A percentile compares a stretch with the other conserved stretches of the same genome.
These are phyloP conservation scores for Oryza australiensis DNA, from an alignment of 176 grass and related monocot species.

Conservation along the genomic window DNA sequence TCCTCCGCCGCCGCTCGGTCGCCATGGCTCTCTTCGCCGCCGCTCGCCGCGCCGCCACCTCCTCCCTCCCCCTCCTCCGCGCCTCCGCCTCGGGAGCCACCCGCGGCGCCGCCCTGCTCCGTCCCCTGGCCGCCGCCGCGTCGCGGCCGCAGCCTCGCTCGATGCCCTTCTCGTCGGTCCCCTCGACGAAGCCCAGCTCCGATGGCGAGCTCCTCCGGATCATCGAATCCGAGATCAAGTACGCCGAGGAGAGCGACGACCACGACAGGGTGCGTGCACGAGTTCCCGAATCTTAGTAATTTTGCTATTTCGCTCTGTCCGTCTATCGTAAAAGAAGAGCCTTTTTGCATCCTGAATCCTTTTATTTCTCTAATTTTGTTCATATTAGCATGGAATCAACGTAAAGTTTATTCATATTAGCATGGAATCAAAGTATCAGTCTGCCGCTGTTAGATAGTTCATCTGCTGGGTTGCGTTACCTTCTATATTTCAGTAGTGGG, in stretches of 20 bases:
- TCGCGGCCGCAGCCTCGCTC: neutral
- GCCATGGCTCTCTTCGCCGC: constrained; percentile 46
- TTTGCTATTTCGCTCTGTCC: neutral
- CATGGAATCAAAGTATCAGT: neutral
- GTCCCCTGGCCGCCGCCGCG: constrained; percentile 33
- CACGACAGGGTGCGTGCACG: constrained; percentile 49
- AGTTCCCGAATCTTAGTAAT: neutral
- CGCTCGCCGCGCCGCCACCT: constrained; percentile 40
- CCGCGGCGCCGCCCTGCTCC: constrained; percentile 29
- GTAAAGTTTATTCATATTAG: neutral
- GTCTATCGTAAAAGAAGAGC: too few relatives aligned
- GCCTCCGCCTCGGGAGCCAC: neutral
- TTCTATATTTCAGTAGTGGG: neutral
- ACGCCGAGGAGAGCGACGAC: constrained; percentile 71
- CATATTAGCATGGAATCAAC: neutral
- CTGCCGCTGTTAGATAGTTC: neutral
- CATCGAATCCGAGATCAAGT: constrained; percentile 80
- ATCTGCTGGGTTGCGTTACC: neutral
- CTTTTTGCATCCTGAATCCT: neutral
- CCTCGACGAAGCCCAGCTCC: constrained; percentile 33
- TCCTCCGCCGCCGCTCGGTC: neutral
- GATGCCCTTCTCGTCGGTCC: constrained; percentile 57
- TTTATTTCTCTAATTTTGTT: neutral
- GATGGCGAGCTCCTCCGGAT: constrained; percentile 64
- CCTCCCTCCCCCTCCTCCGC: constrained; percentile 24